Conservation (phyloP, 2,329 filamentous ascomycete genomes). For the Ceratocystis papillata region DNA sequence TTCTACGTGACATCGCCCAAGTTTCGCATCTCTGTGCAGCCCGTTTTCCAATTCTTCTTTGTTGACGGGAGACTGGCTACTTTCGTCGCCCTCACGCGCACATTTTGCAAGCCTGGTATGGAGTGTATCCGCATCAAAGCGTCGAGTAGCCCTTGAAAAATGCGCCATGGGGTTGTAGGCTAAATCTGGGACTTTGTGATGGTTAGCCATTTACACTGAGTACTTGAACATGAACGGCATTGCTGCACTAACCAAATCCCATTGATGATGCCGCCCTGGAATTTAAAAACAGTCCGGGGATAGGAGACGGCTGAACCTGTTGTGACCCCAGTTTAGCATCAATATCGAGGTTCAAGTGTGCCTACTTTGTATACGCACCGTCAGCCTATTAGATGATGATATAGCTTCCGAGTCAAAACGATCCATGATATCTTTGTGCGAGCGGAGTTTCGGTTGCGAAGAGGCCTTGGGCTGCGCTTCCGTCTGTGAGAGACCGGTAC, state of each 20-base stretch:
- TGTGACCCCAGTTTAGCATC: background rate
- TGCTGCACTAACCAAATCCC: slow-evolving; percentile 26
- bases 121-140: background rate
- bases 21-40: background rate
- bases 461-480: background rate
- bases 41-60: background rate
- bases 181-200: slow-evolving; percentile 40
- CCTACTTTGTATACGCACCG: slow-evolving; percentile 26
- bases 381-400: slow-evolving; percentile 31
- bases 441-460: slow-evolving; percentile 29
- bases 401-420: slow-evolving; percentile 48
- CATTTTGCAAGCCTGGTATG: background rate
- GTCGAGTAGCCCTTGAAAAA: background rate
- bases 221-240: background rate
- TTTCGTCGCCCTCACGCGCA: background rate
- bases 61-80: background rate
- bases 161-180: slow-evolving; percentile 41
- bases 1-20: background rate
- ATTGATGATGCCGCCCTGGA: slow-evolving; percentile 27
- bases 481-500: background rate
- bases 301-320: slow-evolving; percentile 32
- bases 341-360: background rate
- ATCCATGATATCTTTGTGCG: slow-evolving; percentile 40
- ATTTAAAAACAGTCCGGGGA: slow-evolving; percentile 32
- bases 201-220: slow-evolving; percentile 24